A percentile compares a stretch with the other conserved stretches of the same genome.
These are phyloP conservation scores for Polygonum maritimum DNA, from an alignment of 148 eudicot species.

Conservation along the genomic window DNA sequence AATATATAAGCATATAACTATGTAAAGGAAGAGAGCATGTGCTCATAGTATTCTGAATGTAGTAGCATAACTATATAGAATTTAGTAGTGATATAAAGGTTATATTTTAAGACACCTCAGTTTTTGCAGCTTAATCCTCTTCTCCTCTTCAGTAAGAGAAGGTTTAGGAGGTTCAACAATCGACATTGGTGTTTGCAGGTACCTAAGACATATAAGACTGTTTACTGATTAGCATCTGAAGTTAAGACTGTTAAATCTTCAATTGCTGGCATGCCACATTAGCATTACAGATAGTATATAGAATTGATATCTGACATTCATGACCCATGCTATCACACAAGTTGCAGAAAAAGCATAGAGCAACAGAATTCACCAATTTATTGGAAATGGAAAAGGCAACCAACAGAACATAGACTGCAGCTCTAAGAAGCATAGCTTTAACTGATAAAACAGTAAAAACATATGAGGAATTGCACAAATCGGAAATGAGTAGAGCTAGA, in stretches of 20 bases:
- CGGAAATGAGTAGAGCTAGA: no score
- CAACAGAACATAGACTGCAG: not conserved
- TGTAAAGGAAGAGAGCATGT: not conserved
- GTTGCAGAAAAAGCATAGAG: not conserved
- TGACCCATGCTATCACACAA: not conserved
- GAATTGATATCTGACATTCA: not conserved
- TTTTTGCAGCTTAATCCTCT: conserved; percentile 66
- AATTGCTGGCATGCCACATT: not conserved
- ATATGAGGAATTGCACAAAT: not conserved
- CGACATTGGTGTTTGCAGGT: conserved; percentile 40
- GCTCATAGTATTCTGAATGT: not conserved
- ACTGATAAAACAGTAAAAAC: not conserved
- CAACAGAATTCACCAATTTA: not conserved
- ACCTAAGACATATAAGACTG: conserved; percentile 34
- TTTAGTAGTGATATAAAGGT: not conserved
- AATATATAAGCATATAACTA: no score
- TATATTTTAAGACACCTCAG: conserved; percentile 39
- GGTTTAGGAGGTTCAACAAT: conserved; percentile 65
- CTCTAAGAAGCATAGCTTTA: not conserved
- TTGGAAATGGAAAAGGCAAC: not conserved
- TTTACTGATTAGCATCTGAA: not conserved
- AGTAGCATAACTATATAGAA: not conserved
- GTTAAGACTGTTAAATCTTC: not conserved
- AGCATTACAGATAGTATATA: not conserved
- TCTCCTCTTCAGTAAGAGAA: conserved; percentile 86